phyloP scores from a whole-genome alignment of 345 rosid species.

The Gossypium australe region DNA sequence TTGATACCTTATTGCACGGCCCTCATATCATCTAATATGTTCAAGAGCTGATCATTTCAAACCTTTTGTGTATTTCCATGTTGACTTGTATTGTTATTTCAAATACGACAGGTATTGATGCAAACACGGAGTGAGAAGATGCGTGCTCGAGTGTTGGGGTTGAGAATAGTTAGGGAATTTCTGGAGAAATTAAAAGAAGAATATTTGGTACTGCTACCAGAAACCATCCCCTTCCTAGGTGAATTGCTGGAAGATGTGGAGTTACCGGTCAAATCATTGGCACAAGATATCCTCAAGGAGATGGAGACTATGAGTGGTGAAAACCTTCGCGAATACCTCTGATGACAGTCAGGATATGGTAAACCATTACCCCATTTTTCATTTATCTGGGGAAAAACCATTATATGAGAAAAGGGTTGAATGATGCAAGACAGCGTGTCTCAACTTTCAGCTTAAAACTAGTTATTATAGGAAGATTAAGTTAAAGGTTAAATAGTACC shows the following conservation, averaged over 20 bases:
- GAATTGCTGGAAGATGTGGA: constrained; percentile 86
- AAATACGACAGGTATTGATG: constrained; percentile 57
- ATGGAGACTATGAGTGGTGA: constrained; percentile 93
- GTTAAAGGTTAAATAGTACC: too few species aligned
- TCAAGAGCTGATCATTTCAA: neutral
- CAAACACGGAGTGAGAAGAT: constrained; percentile 85
- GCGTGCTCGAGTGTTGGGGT: constrained; percentile 67
- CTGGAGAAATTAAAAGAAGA: constrained; percentile 83
- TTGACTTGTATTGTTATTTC: neutral
- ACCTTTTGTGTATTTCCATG: too few species aligned
- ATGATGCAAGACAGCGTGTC: neutral
- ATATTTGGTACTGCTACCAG: constrained; percentile 66
- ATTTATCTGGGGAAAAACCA: too few species aligned
- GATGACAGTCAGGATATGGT: constrained; percentile 5
- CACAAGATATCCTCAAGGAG: constrained; percentile 78
- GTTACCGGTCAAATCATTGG: constrained; percentile 66
- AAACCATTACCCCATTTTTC: too few species aligned
- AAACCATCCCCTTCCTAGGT: constrained; percentile 85
- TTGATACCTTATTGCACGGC: neutral
- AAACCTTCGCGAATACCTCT: constrained; percentile 59
- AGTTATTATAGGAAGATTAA: neutral
- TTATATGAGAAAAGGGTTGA: neutral
- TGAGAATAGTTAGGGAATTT: constrained; percentile 67
- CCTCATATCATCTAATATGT: neutral
- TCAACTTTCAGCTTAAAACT: neutral